These are phyloP conservation scores for Schizothecium vesticola DNA, from an alignment of 495 filamentous ascomycete species.

Conservation along the genomic window DNA sequence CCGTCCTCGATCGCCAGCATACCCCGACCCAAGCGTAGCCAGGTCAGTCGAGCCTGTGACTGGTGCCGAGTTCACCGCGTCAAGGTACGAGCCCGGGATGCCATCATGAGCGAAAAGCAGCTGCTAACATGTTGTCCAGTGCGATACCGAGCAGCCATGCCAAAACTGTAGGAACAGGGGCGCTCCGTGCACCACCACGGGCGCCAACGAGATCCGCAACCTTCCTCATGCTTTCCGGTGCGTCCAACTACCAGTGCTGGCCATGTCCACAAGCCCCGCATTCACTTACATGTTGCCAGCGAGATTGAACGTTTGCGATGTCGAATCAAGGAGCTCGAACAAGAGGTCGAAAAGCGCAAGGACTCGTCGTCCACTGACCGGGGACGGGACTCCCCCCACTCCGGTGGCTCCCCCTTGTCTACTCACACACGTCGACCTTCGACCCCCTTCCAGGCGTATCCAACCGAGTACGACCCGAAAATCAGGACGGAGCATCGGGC, in stretches of 20 bases:
- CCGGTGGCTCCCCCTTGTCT: not conserved
- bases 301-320: constrained; percentile 40
- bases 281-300: constrained; percentile 11
- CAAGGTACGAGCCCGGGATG: constrained; percentile 17
- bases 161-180: constrained; percentile 40
- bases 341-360: constrained; percentile 22
- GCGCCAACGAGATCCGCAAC: constrained; percentile 29
- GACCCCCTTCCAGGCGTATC: not conserved
- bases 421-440: not conserved
- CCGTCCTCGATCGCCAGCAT: not conserved
- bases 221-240: constrained; percentile 33
- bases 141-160: constrained; percentile 42
- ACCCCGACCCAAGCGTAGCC: constrained; percentile 30
- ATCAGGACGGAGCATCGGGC: constrained; percentile 5
- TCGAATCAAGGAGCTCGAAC: constrained; percentile 36
- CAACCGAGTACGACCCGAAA: not conserved
- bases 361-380: constrained; percentile 3
- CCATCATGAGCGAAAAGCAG: not conserved
- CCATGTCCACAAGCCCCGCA: not conserved
- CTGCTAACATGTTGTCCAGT: constrained; percentile 13
- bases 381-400: not conserved
- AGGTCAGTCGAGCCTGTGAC: constrained; percentile 45
- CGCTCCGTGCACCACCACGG: constrained; percentile 34
- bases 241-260: not conserved
- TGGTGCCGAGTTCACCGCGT: constrained; percentile 44